phyloP scores from a whole-genome alignment of 2,329 filamentous ascomycete genomes.

The Fusarium chlamydosporum region DNA sequence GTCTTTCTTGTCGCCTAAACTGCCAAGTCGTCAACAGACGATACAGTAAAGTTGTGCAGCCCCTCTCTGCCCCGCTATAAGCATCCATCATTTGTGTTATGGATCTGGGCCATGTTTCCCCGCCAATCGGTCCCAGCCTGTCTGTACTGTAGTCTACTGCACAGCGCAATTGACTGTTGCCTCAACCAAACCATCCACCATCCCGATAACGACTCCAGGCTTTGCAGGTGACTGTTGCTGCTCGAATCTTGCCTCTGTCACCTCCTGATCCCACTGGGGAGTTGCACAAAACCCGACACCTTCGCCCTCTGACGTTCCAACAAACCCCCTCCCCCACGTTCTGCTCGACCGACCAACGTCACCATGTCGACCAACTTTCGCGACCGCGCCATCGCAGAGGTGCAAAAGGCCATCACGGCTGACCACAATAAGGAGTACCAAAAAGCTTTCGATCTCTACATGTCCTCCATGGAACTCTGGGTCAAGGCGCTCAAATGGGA shows the following conservation, averaged over 20 bases:
- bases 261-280: slow-evolving; percentile 21
- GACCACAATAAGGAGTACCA: slow-evolving; percentile 98
- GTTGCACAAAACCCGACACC: slow-evolving; percentile 9
- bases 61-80: slow-evolving; percentile 55
- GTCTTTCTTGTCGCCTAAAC: slow-evolving; percentile 38
- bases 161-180: slow-evolving; percentile 41
- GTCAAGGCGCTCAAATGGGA: slow-evolving; percentile 99
- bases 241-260: not conserved
- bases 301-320: slow-evolving; percentile 6
- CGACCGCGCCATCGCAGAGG: slow-evolving; percentile 94
- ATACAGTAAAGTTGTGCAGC: slow-evolving; percentile 45
- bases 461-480: slow-evolving; percentile 95
- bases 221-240: slow-evolving; percentile 6
- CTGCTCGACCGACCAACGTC: slow-evolving; percentile 45
- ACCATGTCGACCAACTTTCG: slow-evolving; percentile 97
- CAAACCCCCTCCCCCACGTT: slow-evolving; percentile 38
- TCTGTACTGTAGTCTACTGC: slow-evolving; percentile 28
- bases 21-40: slow-evolving; percentile 10
- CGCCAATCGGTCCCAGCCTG: slow-evolving; percentile 53
- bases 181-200: slow-evolving; percentile 38
- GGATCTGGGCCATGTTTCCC: slow-evolving; percentile 54
- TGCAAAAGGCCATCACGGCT: slow-evolving; percentile 97
- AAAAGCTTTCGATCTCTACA: slow-evolving; percentile 96
- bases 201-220: slow-evolving; percentile 21
- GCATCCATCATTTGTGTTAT: slow-evolving; percentile 47